Base-by-base conservation (phyloP, 257 asterid genomes). In the Solanum bulbocastanum region DNA sequence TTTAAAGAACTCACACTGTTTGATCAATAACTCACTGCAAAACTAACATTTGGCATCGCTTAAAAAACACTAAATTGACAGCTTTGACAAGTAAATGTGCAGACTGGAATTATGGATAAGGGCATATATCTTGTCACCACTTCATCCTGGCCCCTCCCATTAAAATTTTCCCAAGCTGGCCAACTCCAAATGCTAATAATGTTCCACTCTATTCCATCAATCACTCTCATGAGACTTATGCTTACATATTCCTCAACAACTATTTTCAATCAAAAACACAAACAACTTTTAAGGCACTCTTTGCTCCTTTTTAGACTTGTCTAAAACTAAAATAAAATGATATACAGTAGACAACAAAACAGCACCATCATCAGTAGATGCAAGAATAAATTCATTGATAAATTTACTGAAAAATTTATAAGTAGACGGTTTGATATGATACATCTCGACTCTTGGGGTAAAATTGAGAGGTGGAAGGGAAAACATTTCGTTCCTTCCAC, bases 61-160 rank as follows among this genome's bases (percentile, higher is more conserved):
- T 4, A 76, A 74, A 74, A 78, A 22, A 8, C 66, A 42, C 36
- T 14, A 27, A 44, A 44, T 42, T 44, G 42, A 46, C 68, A 46
- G 68, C 10, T 22, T 7, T 8, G 66, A 3, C 27, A 71, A 52
- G 73, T 27, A 10, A 4, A 11, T 25, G 8, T 14, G 3, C 60
- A 84, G 60, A 93, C 95, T 90, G 92, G 58, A 44, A 33, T 52
- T 22, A 97, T 92, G 89, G 89, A 92, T 78, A 40, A 79, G 85
- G 27, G 10, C 84, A 94, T 40, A 39, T 40, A 78, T 78, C 84
- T 22, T 40, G 60, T 78, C 83, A 76, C 36, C 83, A 76, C 58
- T 76, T 76, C 60, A 42, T 78, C 62, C n/a, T 42, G 60, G 37
- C 60, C 84, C 83, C 62, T 84, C 2, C 89, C 89, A 87, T 89